A percentile compares a stretch with the other conserved stretches of the same genome.
Evolutionary conservation across 805 yeast genomes (phyloP).

Genomic region (Myxozyma udenii): DNA sequence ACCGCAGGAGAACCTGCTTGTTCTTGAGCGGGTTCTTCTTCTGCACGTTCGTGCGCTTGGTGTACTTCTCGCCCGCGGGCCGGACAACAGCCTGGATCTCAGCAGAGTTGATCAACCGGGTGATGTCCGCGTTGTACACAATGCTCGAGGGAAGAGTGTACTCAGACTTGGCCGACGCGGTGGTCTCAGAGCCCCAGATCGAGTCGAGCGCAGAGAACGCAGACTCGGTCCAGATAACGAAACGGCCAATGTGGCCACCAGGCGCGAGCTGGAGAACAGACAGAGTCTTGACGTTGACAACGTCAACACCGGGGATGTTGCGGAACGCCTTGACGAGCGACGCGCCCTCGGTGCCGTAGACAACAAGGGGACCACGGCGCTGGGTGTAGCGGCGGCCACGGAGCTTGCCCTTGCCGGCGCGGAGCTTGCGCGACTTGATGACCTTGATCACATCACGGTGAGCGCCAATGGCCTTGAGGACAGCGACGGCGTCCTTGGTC

Average conservation of each 20-base stretch:
- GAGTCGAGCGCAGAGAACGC: slow-evolving; percentile 96
- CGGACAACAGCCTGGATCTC: slow-evolving; percentile 97
- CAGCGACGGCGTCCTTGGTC: slow-evolving; percentile 99
- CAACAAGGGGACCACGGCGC: slow-evolving; percentile 99
- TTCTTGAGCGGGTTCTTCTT: slow-evolving; percentile 99
- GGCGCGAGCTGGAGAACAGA: slow-evolving; percentile 98
- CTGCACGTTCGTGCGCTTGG: slow-evolving; percentile 90
- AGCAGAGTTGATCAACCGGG: slow-evolving; percentile 97
- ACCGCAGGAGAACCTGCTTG: slow-evolving; percentile 96
- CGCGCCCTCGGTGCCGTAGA: slow-evolving; percentile 89
- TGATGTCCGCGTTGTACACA: slow-evolving; percentile 90
- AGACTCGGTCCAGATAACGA: slow-evolving; percentile 98
- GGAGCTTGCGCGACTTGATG: slow-evolving; percentile 94
- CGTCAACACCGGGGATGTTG: slow-evolving; percentile 99
- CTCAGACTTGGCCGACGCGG: slow-evolving; percentile 78
- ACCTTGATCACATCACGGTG: slow-evolving; percentile 98
- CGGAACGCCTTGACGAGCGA: slow-evolving; percentile 98
- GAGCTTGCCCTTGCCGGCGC: slow-evolving; percentile 99
- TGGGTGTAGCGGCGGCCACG: slow-evolving; percentile 99
- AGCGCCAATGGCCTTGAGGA: slow-evolving; percentile 97
- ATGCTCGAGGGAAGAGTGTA: slow-evolving; percentile 93
- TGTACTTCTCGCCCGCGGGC: slow-evolving; percentile 91
- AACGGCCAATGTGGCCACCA: slow-evolving; percentile 99
- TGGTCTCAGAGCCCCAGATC: slow-evolving; percentile 92
- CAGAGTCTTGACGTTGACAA: slow-evolving; percentile 85